Base-by-base conservation (phyloP, 306 rosid genomes). In the Medicago arabica region DNA sequence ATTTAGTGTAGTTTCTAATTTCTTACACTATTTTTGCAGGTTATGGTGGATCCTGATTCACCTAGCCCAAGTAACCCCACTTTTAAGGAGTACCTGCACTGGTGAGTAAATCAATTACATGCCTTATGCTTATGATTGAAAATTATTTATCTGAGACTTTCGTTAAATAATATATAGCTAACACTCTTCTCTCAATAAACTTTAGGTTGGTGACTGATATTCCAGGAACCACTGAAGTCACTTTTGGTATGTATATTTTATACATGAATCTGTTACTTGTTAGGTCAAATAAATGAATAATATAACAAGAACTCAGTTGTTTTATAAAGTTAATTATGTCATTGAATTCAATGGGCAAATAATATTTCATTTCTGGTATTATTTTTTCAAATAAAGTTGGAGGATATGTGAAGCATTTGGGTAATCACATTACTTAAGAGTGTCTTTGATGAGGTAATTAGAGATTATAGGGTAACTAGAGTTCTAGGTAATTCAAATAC, bases 201-300 rank as follows among this genome's bases (percentile, higher is more conserved):
- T 73, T 54, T 65, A 84, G 85, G 87, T 53, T 81, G 80, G 87
- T 81, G 63, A 84, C 87, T 5, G 85, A 84, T 74, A 84, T 84
- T 77, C 85, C 85, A 4, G 83, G 78, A 46, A 81, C 85, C 13
- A 84, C 85, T 1, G 83, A 63, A 6, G 34, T 69, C 18, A 81
- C 9, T 54, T 84, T 84, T 14, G 87, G 87, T 80, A 12, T 9
- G 69, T 53, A n/a, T 36, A 58, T 2, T 60, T 74, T 54, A 55
- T 7, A 1, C 23, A 46, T 80, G 25, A 19, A 41, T 43, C 66
- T 23, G 16, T 23, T 21, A 12, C 2, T 73, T 67, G 3, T 74
- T 31, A 50, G 19, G 19, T 50, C 55, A 50, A 13, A 47, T n/a
- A n/a, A n/a, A n/a, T n/a, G n/a, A n/a, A n/a, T 43, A 3, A 43